Evolutionary conservation across 2,329 filamentous ascomycete genomes (phyloP), one percentile per base, ranked within the genome.

Genomic region (Epichloe sibirici): DNA sequence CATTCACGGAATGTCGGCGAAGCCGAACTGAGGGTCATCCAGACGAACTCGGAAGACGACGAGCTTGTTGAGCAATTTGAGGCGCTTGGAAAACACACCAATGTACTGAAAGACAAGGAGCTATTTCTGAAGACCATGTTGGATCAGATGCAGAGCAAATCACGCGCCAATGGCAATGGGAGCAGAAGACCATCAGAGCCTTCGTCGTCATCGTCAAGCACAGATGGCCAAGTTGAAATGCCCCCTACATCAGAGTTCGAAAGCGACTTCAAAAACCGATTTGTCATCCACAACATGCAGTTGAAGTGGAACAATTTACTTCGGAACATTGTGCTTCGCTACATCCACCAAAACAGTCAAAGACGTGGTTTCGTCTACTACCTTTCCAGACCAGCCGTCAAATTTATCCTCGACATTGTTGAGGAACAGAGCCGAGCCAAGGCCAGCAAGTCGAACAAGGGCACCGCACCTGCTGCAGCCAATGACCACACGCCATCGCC

Each of bases 271-370:
- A 93, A 94, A 66, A 98, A 98, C 64, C 86, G 93, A 2, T 98
- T 98, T 72, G 91, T 97, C 60, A 86, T 98, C 50, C 93, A 98
- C 73, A 98, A 98, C 62, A 81, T 94, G 65, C 93, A 98, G 63
- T 74, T 98, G 53, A 98, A 98, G 68, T 98, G 93, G 93, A 97
- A 95, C 71, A 98, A 98, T 61, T 81, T 90, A 11, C 71, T 98
- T 39, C 83, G 93, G 54, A 97, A 98, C 64, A 96, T 96, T 62
- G 93, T 98, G 48, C 78, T 98, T 42, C 88, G 93, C 25, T 98
- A 98, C 66, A 94, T 93, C 57, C 93, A 98, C 64, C 93, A 98
- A 72, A 93, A 95, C 62, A 90, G 90, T 65, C 94, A 98, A 69
- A 81, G 93, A 49, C 83, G 93, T 59, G 94, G 93, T 50, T 97